Conservation (phyloP, 2,329 filamentous ascomycete species). For the Aspergillus calidoustus region DNA sequence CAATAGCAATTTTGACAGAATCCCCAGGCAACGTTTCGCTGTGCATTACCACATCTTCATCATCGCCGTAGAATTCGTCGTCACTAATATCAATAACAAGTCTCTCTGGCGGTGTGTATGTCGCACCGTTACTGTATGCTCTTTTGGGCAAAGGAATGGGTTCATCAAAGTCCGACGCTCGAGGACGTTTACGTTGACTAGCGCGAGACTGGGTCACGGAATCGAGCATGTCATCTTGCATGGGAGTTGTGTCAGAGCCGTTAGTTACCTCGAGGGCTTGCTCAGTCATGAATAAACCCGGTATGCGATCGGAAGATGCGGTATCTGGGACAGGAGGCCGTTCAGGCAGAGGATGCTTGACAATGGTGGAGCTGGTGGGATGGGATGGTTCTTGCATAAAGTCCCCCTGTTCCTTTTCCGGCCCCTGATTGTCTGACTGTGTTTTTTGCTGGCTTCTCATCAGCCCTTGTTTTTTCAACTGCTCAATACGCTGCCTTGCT, state of each 20-base stretch:
- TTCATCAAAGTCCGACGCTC: slow-evolving; percentile 74
- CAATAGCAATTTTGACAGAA: slow-evolving; percentile 11
- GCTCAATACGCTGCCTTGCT: slow-evolving; percentile 78
- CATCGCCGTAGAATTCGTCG: slow-evolving; percentile 56
- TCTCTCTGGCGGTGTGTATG: slow-evolving; percentile 51
- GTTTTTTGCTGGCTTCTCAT: slow-evolving; percentile 43
- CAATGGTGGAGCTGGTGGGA: slow-evolving; percentile 17
- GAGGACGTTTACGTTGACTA: slow-evolving; percentile 59
- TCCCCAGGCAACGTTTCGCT: slow-evolving; percentile 38
- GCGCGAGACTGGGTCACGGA: slow-evolving; percentile 28
- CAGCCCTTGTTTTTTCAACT: slow-evolving; percentile 62
- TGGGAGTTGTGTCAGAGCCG: slow-evolving; percentile 14
- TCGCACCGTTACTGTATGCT: slow-evolving; percentile 61
- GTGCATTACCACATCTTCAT: slow-evolving; percentile 36
- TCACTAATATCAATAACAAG: slow-evolving; percentile 89
- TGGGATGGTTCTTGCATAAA: slow-evolving; percentile 10
- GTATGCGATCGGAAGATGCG: slow-evolving; percentile 47
- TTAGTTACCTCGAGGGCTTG: slow-evolving; percentile 17
- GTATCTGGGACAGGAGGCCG: slow-evolving; percentile 40
- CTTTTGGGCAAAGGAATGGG: slow-evolving; percentile 59
- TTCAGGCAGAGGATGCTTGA: slow-evolving; percentile 44
- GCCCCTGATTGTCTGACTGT: slow-evolving; percentile 19
- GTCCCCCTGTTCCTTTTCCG: slow-evolving; percentile 15
- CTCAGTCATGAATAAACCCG: slow-evolving; percentile 57
- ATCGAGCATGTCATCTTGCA: slow-evolving; percentile 25